Conservation (phyloP, 371 early-diverging fungal genomes). For the Mortierella polycephala region DNA sequence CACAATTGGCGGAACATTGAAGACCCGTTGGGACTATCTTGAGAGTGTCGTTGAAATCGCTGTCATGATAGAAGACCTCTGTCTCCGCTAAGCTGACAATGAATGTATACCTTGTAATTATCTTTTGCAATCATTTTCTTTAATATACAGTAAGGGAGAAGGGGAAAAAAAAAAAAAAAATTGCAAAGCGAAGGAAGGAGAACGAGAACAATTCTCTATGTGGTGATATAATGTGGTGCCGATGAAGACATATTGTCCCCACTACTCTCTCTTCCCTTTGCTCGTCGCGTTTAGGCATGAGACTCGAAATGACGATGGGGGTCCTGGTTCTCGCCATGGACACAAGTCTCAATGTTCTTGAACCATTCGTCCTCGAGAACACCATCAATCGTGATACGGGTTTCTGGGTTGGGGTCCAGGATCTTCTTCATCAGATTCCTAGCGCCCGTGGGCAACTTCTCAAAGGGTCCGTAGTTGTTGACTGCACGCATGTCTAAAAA, state of each 20-base stretch:
- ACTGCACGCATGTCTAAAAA: conserved; percentile 62
- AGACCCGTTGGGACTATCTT: conserved; percentile 37
- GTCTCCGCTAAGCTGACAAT: conserved; percentile 6
- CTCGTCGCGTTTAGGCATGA: conserved; percentile 1
- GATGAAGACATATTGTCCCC: too few relatives aligned
- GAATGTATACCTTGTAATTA: too few relatives aligned
- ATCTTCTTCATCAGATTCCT: conserved; percentile 76
- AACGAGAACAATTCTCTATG: too few relatives aligned
- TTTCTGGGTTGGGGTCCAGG: conserved; percentile 81
- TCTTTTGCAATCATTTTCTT: not conserved
- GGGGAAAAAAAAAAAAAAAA: conserved; percentile 3
- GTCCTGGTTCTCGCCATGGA: conserved; percentile 52
- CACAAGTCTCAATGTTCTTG: conserved; percentile 65
- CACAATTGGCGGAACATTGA: conserved; percentile 34
- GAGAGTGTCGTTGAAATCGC: conserved; percentile 34
- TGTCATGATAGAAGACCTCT: conserved; percentile 25
- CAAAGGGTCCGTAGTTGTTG: conserved; percentile 69
- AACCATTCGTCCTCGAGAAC: conserved; percentile 78
- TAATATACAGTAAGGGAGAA: not conserved
- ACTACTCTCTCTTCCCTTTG: not conserved
- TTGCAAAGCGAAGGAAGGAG: not conserved
- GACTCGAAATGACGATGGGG: conserved; percentile 54
- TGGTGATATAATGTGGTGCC: too few relatives aligned
- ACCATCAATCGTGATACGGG: conserved; percentile 70
- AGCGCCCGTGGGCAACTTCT: conserved; percentile 62